Base-by-base conservation (phyloP, 345 rosid species). In the Populus davidiana region DNA sequence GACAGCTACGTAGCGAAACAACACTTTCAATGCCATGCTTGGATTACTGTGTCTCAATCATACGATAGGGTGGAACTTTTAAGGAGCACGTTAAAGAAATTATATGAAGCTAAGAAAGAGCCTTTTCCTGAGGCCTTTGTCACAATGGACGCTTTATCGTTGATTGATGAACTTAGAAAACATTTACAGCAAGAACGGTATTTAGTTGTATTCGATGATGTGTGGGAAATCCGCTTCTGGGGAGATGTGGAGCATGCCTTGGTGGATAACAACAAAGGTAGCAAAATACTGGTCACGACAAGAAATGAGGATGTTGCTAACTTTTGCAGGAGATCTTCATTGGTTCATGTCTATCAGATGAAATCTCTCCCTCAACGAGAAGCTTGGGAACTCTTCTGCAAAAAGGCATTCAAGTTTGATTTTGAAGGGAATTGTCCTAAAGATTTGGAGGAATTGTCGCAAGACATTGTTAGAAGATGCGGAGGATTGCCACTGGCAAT, bases 151-250 rank as follows among this genome's bases (percentile, higher is more conserved):
- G 43, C 1, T 39, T 39, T 8, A 39, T 39, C 43, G 10, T 8
- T 39, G 10, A 39, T 39, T 39, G 61, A 1, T 6, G 23, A 71
- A 67, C 82, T 85, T 29, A 81, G 80, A 41, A 62, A 47, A 41
- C 66, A 80, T 73, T 75, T 87, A 18, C 67, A 36, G 39, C 31
- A 68, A 50, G 74, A 81, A 16, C 78, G 88, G 72, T 87, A 87
- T 67, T 69, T 85, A 29, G 71, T 87, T 23, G 78, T 87, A 41
- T 67, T 87, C 1, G 83, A 87, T 20, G 85, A 83, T 47, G 79
- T 79, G 0, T 87, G 86, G 88, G 21, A 44, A 27, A 74, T 65
- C 20, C 61, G 76, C 4, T 81, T 75, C 27, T 87, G 90, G 90
- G 70, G 20, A 81, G 69, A 64, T 72, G 54, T 87, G 76, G 85